These are phyloP conservation scores for Cystobasidium pallidum DNA, from an alignment of 1,284 basidiomycete species.

Conservation along the genomic window DNA sequence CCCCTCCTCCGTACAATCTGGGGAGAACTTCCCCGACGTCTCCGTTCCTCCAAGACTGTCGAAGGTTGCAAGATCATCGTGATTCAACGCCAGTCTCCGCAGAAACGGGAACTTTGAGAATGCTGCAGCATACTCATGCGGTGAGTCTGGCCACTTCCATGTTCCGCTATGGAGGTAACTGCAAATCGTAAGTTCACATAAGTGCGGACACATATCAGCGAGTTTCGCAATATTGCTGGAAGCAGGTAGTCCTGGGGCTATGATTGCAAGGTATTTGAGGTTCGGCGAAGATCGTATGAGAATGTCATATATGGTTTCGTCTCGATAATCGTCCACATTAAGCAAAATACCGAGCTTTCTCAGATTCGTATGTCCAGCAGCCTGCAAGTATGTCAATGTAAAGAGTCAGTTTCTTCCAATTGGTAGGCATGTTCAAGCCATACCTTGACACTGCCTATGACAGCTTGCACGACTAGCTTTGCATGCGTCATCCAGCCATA, in stretches of 20 bases:
- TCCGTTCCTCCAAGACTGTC: background rate
- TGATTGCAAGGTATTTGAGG: conserved; percentile 5
- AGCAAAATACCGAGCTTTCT: conserved; percentile 22
- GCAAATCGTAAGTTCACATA: conserved; percentile 29
- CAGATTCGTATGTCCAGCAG: background rate
- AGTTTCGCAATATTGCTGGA: background rate
- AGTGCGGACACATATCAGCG: background rate
- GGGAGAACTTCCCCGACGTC: conserved; percentile 19
- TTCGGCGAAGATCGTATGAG: background rate
- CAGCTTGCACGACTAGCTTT: background rate
- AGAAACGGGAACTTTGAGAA: conserved; percentile 12
- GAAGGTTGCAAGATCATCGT: conserved; percentile 20
- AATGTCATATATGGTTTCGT: background rate
- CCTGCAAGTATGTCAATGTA: background rate
- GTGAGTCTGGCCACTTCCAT: conserved; percentile 22
- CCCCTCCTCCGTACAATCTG: conserved; percentile 5
- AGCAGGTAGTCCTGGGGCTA: conserved; percentile 1
- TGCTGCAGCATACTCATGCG: conserved; percentile 7
- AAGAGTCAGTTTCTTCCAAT: too few relatives aligned
- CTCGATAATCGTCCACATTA: background rate
- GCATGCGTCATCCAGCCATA: conserved; percentile 10
- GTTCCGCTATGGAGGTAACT: conserved; percentile 12
- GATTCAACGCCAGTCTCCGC: conserved; percentile 18
- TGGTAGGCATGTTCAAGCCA: background rate
- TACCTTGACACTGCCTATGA: background rate